Base-by-base conservation (phyloP, 177 flowering plant genomes). In the Vitis hybrid region DNA sequence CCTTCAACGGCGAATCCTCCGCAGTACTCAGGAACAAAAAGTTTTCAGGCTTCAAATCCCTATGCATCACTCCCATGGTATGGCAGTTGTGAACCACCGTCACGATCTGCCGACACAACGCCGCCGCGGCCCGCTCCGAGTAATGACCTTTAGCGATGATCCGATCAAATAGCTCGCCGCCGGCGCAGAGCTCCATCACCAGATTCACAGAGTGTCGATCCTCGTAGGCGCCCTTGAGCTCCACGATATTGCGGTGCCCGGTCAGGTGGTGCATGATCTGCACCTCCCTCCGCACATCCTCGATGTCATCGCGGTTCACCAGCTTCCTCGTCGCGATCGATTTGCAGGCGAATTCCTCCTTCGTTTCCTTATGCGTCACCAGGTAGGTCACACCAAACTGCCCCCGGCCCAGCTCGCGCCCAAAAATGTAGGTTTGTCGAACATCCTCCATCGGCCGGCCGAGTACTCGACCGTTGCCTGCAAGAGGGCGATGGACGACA, bases 261-360 rank as follows among this genome's bases (percentile, higher is more conserved):
- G 97, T 89, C 26, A 95, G 79, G 72, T 95, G 99, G 74, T 95
- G 87, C 98, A 95, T 93, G 82, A 94, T 93, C 90, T 93, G 97
- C 13, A 95, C 98, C 79, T 95, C 99, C 2, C 99, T 83, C 4
- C 96, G 83, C 29, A 94, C 89, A 53, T 91, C 99, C 18, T 91
- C 99, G 33, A 93, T 60, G 62, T 95, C 99, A 51, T 87, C 98
- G 18, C 76, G 80, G 77, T 70, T 78, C 39, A 84, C 55, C 49
- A 91, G 91, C 67, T 89, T 89, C n/a, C 97, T 78, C 1, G 88
- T 86, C 15, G 97, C 87, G 74, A 95, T 93, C 6, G 97, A 91
- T 66, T 95, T 95, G 80, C 99, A 95, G 51, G 99, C 99, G 74
- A 84, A 85, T 22, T 79, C 76, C 63, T 84, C 70, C 19, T 80